A percentile compares a stretch with the other conserved stretches of the same genome.
phyloP scores from a whole-genome alignment of 345 rosid genomes.

The Erodium maritimum region DNA sequence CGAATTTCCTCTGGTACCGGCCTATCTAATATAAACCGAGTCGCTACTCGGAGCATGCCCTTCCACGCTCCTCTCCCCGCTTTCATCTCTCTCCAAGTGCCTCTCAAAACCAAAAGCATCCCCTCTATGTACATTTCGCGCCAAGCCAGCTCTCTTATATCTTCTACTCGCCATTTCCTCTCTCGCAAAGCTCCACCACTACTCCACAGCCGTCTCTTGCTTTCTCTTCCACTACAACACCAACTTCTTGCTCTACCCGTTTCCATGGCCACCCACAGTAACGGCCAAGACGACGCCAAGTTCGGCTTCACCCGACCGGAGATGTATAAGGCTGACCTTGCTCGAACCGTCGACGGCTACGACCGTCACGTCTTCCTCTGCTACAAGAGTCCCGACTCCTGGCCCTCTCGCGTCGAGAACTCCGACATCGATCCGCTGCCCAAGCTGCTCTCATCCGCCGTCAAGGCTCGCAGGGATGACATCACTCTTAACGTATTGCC shows the following conservation, averaged over 20 bases:
- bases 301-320: slow-evolving; percentile 71
- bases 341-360: slow-evolving; percentile 53
- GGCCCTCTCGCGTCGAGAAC: slow-evolving; percentile 62
- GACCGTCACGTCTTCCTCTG: slow-evolving; percentile 75
- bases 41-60: too few species aligned
- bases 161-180: too few species aligned
- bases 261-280: slow-evolving; percentile 35
- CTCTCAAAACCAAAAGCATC: too few species aligned
- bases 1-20: too few species aligned
- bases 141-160: too few species aligned
- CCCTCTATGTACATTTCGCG: too few species aligned
- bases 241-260: slow-evolving; percentile 6
- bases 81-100: too few species aligned
- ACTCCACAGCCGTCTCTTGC: slow-evolving; percentile 2
- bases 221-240: too few species aligned
- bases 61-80: too few species aligned
- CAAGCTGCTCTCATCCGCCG: slow-evolving; percentile 44
- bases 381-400: slow-evolving; percentile 45
- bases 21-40: too few species aligned
- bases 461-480: slow-evolving; percentile 54
- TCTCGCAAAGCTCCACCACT: background rate
- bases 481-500: slow-evolving; percentile 40
- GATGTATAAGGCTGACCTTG: slow-evolving; percentile 58
- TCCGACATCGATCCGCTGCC: slow-evolving; percentile 49
- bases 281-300: slow-evolving; percentile 45